A percentile compares a stretch with the other conserved stretches of the same genome.
Conservation (phyloP, 164 flowering plant species). For the Stephania japonica region DNA sequence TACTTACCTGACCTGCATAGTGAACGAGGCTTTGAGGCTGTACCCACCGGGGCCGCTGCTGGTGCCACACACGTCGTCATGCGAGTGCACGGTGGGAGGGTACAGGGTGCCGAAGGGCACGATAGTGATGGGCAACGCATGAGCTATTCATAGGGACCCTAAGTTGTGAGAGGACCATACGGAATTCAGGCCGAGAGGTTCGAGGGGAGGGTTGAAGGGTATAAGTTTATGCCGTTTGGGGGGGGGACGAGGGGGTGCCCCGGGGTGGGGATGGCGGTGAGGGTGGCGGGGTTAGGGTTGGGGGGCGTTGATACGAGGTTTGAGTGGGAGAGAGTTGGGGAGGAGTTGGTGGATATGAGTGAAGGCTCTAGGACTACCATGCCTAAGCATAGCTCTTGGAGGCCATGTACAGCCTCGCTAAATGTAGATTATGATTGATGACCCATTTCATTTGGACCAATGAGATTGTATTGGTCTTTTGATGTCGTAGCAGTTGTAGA, state of each 20-base stretch:
- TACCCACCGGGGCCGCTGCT: slow-evolving; percentile 21
- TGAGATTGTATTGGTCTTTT: too few relatives aligned
- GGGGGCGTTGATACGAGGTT: slow-evolving; percentile 14
- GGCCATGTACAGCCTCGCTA: slow-evolving; percentile 10
- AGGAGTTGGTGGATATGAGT: slow-evolving; percentile 12
- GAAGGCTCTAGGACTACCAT: slow-evolving; percentile 4
- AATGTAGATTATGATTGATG: not conserved
- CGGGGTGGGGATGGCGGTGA: not conserved
- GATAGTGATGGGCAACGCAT: slow-evolving; percentile 22
- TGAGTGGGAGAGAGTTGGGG: slow-evolving; percentile 14
- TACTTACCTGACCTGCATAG: slow-evolving; percentile 16
- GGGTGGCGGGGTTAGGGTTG: slow-evolving; percentile 1
- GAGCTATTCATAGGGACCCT: slow-evolving; percentile 30
- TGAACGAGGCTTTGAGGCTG: slow-evolving; percentile 22
- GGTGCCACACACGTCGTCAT: slow-evolving; percentile 25
- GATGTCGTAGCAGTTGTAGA: too few relatives aligned
- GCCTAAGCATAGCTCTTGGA: slow-evolving; percentile 10
- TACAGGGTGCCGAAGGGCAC: slow-evolving; percentile 18
- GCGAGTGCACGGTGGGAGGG: slow-evolving; percentile 20
- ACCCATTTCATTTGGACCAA: too few relatives aligned
- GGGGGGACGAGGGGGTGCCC: slow-evolving; percentile 7
- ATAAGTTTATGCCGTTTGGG: slow-evolving; percentile 10
- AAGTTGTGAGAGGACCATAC: slow-evolving; percentile 21
- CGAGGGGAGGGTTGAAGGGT: slow-evolving; percentile 6
- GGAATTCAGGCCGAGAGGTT: slow-evolving; percentile 31